A percentile compares a stretch with the other conserved stretches of the same genome.
Conservation (phyloP, 805 yeast species). For the Barnettozyma sucrosica region DNA sequence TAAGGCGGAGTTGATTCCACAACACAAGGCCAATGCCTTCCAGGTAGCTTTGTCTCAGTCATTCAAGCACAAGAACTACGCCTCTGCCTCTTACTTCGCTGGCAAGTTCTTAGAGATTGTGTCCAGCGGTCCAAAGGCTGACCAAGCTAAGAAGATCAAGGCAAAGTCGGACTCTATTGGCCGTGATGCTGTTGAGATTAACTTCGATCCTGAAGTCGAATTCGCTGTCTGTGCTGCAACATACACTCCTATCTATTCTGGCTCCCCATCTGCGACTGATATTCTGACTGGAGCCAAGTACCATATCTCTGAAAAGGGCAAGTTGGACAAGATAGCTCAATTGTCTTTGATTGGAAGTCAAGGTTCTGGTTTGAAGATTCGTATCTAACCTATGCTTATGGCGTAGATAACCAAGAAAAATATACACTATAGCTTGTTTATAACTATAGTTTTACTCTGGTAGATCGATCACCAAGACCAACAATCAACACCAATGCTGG, state of each 20-base stretch:
- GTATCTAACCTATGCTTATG: conserved; percentile 7
- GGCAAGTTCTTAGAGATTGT: conserved; percentile 68
- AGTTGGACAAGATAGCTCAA: conserved; percentile 66
- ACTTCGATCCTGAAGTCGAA: conserved; percentile 88
- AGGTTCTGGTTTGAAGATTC: conserved; percentile 77
- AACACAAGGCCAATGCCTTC: conserved; percentile 81
- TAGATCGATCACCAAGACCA: too few species aligned
- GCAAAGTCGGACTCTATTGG: conserved; percentile 73
- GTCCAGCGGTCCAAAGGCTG: conserved; percentile 74
- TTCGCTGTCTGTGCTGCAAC: conserved; percentile 87
- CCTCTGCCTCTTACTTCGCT: conserved; percentile 88
- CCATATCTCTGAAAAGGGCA: conserved; percentile 70
- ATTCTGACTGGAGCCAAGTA: conserved; percentile 89
- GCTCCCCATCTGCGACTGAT: conserved; percentile 61
- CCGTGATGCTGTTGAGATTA: conserved; percentile 82
- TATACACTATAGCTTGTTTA: not conserved
- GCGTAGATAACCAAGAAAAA: not conserved
- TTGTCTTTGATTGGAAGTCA: conserved; percentile 84
- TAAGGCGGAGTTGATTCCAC: conserved; percentile 69
- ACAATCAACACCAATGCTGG: too few species aligned
- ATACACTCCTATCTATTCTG: conserved; percentile 82
- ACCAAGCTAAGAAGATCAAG: conserved; percentile 80
- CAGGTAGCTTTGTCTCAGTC: conserved; percentile 95
- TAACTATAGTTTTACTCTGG: too few species aligned
- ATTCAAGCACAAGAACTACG: conserved; percentile 81